These are phyloP conservation scores for Aspergillus eucalypticola DNA, from an alignment of 2,329 filamentous ascomycete genomes.

Conservation along the genomic window DNA sequence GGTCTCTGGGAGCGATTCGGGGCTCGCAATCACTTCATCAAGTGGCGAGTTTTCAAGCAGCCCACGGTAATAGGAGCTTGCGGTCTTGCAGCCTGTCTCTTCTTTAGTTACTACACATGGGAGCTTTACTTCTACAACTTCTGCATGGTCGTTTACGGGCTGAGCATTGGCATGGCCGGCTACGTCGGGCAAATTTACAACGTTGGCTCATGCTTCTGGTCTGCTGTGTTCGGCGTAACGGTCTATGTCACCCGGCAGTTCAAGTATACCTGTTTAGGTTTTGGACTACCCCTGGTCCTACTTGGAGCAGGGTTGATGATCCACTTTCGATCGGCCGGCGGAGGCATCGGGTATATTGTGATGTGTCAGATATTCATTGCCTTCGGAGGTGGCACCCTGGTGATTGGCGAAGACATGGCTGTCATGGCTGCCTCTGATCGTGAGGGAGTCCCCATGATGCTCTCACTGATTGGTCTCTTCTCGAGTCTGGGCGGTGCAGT, in stretches of 20 bases:
- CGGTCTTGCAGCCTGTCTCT: conserved; percentile 50
- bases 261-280: conserved; percentile 54
- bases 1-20: conserved; percentile 56
- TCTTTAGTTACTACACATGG: conserved; percentile 56
- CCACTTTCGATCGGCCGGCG: conserved; percentile 53
- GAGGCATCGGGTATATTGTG: conserved; percentile 53
- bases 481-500: conserved; percentile 39
- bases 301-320: conserved; percentile 59
- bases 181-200: conserved; percentile 56
- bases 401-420: conserved; percentile 59
- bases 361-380: conserved; percentile 60
- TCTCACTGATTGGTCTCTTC: conserved; percentile 39
- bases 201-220: conserved; percentile 56
- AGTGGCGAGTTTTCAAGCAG: conserved; percentile 52
- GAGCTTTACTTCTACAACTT: conserved; percentile 57
- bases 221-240: conserved; percentile 50
- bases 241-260: conserved; percentile 54
- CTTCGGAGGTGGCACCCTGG: conserved; percentile 55
- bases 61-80: conserved; percentile 56
- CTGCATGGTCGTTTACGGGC: conserved; percentile 54
- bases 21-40: conserved; percentile 56
- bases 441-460: conserved; percentile 53
- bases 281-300: conserved; percentile 54
- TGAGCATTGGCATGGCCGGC: conserved; percentile 45
- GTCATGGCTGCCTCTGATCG: conserved; percentile 59